phyloP scores from a whole-genome alignment of 345 rosid species.

The Eucalyptus cladocalyx region DNA sequence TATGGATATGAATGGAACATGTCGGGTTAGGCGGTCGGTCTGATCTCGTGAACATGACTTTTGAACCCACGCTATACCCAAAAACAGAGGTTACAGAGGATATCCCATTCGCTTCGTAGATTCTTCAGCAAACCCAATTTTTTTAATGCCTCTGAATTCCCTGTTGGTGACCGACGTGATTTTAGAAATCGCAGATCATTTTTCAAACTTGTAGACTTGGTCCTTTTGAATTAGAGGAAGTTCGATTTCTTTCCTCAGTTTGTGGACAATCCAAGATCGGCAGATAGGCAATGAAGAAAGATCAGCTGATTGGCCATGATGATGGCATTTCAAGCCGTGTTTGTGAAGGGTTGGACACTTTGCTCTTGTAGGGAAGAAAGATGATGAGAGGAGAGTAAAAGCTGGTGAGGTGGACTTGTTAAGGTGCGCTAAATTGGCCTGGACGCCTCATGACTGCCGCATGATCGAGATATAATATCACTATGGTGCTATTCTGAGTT shows the following conservation, averaged over 20 bases:
- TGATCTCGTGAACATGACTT: slow-evolving; percentile 1
- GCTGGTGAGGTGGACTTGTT: background rate
- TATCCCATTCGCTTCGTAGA: background rate
- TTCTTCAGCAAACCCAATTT: background rate
- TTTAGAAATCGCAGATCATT: background rate
- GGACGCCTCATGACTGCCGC: background rate
- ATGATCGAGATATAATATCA: background rate
- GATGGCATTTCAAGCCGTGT: background rate
- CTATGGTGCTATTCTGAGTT: background rate
- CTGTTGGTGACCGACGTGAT: background rate
- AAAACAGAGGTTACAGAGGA: background rate
- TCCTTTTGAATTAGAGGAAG: background rate
- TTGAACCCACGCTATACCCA: background rate
- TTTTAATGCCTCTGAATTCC: background rate
- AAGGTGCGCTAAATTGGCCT: background rate
- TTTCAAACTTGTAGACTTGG: background rate
- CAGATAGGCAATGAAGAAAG: background rate
- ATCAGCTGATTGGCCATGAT: background rate
- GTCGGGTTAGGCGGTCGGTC: background rate
- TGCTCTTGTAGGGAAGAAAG: background rate
- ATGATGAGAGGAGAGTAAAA: background rate
- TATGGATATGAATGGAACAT: background rate
- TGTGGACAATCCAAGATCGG: background rate
- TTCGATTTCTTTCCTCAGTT: background rate
- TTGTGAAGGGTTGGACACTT: background rate